A percentile compares a stretch with the other conserved stretches of the same genome.
Conservation (phyloP, 2,329 filamentous ascomycete species). For the Falciphora oryzae region DNA sequence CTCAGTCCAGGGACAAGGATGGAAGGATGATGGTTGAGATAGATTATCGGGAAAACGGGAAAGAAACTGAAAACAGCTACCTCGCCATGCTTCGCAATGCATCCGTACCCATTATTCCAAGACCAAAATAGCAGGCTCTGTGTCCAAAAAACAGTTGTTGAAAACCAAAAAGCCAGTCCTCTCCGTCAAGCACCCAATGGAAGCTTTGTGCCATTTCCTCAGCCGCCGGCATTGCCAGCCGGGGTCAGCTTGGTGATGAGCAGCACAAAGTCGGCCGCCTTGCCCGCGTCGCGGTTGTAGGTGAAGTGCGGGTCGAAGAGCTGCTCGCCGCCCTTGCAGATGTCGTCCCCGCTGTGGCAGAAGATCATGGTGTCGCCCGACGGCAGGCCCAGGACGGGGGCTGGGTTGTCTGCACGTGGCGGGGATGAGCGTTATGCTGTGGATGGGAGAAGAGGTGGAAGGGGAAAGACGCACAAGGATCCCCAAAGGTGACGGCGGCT, state of each 20-base stretch:
- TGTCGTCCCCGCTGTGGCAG: conserved; percentile 14
- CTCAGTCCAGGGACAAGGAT: too few species aligned
- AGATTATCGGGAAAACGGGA: too few species aligned
- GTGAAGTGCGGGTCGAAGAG: conserved; percentile 10
- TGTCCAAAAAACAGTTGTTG: too few species aligned
- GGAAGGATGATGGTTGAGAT: too few species aligned
- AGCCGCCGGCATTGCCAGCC: too few species aligned
- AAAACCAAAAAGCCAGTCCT: too few species aligned
- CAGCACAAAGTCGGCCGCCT: conserved; percentile 8
- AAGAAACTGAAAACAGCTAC: too few species aligned
- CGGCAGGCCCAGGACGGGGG: conserved; percentile 12
- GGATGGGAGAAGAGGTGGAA: background rate
- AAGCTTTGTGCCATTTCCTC: too few species aligned
- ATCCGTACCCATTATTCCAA: too few species aligned
- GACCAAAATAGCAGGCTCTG: too few species aligned
- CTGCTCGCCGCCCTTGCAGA: conserved; percentile 12
- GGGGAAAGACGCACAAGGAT: conserved; percentile 1
- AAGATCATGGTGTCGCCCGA: conserved; percentile 13
- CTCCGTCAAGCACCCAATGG: too few species aligned
- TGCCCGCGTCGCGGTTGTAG: conserved; percentile 6
- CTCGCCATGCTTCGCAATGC: too few species aligned
- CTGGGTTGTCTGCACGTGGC: conserved; percentile 12
- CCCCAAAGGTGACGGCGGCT: conserved; percentile 7
- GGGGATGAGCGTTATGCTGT: background rate
- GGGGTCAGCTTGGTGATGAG: conserved; percentile 4